These are phyloP conservation scores for Neofusicoccum umdonicola DNA, from an alignment of 2,329 filamentous ascomycete species.

Conservation along the genomic window DNA sequence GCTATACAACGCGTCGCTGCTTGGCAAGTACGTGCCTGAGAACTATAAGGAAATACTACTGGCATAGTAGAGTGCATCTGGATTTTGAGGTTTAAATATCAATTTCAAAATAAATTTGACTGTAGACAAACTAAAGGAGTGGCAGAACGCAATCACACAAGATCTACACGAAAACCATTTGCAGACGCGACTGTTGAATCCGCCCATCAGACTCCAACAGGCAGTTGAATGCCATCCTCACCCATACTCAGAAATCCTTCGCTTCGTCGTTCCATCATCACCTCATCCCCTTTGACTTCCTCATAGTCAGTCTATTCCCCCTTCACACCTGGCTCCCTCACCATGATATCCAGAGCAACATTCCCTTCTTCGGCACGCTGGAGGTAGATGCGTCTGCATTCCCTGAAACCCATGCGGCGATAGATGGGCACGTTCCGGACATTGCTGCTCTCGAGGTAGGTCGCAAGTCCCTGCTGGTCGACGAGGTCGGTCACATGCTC, in stretches of 20 bases:
- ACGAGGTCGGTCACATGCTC: slow-evolving; percentile 65
- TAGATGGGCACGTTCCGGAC: slow-evolving; percentile 69
- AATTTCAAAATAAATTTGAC: too few species aligned
- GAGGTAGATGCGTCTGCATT: slow-evolving; percentile 62
- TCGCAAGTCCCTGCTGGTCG: slow-evolving; percentile 64
- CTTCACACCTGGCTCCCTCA: slow-evolving; percentile 60
- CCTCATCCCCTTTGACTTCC: not conserved
- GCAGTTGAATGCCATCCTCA: too few species aligned
- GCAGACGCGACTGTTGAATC: too few species aligned
- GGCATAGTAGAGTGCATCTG: too few species aligned
- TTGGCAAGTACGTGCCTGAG: too few species aligned
- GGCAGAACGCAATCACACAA: too few species aligned
- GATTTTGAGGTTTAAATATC: too few species aligned
- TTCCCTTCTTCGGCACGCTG: slow-evolving; percentile 54
- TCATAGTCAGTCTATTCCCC: not conserved
- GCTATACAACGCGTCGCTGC: too few species aligned
- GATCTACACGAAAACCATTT: too few species aligned
- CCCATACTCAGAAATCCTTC: not conserved
- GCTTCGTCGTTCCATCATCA: not conserved
- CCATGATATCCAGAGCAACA: slow-evolving; percentile 75
- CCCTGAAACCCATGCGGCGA: slow-evolving; percentile 69
- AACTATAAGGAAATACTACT: too few species aligned
- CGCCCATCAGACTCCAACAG: too few species aligned
- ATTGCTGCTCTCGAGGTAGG: slow-evolving; percentile 78
- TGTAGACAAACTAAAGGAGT: too few species aligned